These are phyloP conservation scores for Clonostachys chloroleuca DNA, from an alignment of 2,329 filamentous ascomycete genomes.

Conservation along the genomic window DNA sequence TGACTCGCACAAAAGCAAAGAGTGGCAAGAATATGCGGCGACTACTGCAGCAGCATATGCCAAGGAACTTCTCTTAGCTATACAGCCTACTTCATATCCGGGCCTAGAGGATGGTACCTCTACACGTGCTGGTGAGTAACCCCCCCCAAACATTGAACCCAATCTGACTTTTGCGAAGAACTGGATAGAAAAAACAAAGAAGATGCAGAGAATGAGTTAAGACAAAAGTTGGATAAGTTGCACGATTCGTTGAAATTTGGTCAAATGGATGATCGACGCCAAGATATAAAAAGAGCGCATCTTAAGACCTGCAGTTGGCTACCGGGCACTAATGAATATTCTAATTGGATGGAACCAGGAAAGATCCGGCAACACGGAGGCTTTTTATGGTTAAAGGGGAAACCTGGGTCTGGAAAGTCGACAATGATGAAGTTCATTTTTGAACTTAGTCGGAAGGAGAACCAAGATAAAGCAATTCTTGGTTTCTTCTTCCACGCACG, in stretches of 20 bases:
- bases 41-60: slow-evolving; percentile 17
- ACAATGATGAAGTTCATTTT: slow-evolving; percentile 36
- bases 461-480: slow-evolving; percentile 8
- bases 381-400: slow-evolving; percentile 41
- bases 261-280: too few relatives aligned
- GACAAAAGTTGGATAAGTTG: too few relatives aligned
- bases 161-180: too few relatives aligned
- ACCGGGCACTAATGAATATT: not conserved
- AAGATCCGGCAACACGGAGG: slow-evolving; percentile 20
- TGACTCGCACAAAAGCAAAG: slow-evolving; percentile 28
- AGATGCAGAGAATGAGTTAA: too few relatives aligned
- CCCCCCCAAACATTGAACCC: too few relatives aligned
- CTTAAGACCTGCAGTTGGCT: not conserved
- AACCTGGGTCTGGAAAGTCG: slow-evolving; percentile 39
- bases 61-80: not conserved
- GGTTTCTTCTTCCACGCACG: slow-evolving; percentile 49
- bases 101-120: too few relatives aligned
- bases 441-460: not conserved
- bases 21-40: slow-evolving; percentile 28
- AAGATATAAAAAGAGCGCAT: slow-evolving; percentile 1
- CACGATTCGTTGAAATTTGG: too few relatives aligned
- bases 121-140: too few relatives aligned
- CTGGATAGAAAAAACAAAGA: too few relatives aligned
- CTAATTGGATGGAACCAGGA: not conserved
- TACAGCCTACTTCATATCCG: not conserved